A percentile compares a stretch with the other conserved stretches of the same genome.
phyloP scores from a whole-genome alignment of 129 eudicot species.

The Erigeron canadensis region DNA sequence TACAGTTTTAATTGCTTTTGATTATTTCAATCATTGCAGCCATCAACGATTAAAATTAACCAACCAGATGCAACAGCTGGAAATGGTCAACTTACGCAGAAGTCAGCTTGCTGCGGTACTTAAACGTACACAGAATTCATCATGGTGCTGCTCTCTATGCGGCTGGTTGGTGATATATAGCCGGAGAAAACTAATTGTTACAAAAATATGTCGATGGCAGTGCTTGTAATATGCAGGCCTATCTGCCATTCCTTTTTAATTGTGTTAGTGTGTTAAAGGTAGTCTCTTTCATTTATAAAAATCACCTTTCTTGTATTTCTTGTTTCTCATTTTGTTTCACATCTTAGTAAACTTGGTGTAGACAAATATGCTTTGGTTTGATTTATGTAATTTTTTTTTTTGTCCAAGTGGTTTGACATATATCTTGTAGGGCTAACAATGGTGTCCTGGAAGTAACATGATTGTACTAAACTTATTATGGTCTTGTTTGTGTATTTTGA shows the following conservation, averaged over 20 bases:
- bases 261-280: conserved; percentile 36
- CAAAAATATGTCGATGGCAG: conserved; percentile 20
- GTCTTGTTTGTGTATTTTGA: background rate
- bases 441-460: conserved; percentile 14
- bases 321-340: background rate
- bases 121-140: conserved; percentile 17
- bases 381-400: conserved; percentile 18
- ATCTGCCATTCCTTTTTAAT: conserved; percentile 24
- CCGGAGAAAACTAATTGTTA: conserved; percentile 24
- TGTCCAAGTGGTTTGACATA: conserved; percentile 6
- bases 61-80: conserved; percentile 50
- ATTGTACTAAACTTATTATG: conserved; percentile 26
- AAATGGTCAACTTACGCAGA: conserved; percentile 38
- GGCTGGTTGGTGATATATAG: background rate
- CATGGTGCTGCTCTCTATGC: background rate
- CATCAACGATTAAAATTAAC: conserved; percentile 50
- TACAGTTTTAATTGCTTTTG: background rate
- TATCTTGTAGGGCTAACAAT: conserved; percentile 20
- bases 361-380: conserved; percentile 4
- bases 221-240: conserved; percentile 32
- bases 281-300: conserved; percentile 14
- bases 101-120: conserved; percentile 71
- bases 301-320: conserved; percentile 1
- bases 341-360: conserved; percentile 12
- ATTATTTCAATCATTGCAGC: conserved; percentile 33